Evolutionary conservation across 2,329 filamentous ascomycete species (phyloP).

Genomic region (Biscogniauxia marginata): DNA sequence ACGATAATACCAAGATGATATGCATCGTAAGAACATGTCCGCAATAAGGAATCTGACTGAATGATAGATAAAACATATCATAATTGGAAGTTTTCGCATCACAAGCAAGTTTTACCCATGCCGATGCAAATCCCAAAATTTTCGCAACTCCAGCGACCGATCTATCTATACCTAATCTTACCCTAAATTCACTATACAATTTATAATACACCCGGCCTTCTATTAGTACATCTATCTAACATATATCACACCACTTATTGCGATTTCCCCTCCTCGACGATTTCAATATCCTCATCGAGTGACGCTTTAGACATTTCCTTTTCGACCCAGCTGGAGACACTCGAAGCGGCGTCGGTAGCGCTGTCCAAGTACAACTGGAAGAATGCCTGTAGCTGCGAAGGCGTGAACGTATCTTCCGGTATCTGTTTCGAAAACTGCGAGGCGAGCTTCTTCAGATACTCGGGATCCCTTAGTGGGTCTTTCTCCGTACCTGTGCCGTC

Average conservation of each 20-base stretch:
- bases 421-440: slow-evolving; percentile 30
- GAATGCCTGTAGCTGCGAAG: slow-evolving; percentile 37
- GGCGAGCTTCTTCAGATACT: slow-evolving; percentile 24
- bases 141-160: too few relatives aligned
- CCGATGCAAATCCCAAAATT: too few relatives aligned
- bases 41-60: too few relatives aligned
- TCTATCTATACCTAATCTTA: too few relatives aligned
- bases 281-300: slow-evolving; percentile 29
- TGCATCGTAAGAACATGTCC: too few relatives aligned
- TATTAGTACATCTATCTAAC: neutral
- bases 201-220: too few relatives aligned
- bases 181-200: too few relatives aligned
- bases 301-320: slow-evolving; percentile 24
- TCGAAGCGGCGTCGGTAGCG: slow-evolving; percentile 28
- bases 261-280: slow-evolving; percentile 22
- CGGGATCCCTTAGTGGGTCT: neutral
- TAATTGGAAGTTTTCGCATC: too few relatives aligned
- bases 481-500: slow-evolving; percentile 1
- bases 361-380: slow-evolving; percentile 35
- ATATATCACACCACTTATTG: neutral
- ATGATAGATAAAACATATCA: too few relatives aligned
- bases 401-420: slow-evolving; percentile 35
- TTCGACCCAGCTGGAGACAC: slow-evolving; percentile 30
- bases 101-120: too few relatives aligned
- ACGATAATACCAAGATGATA: too few relatives aligned